Evolutionary conservation across 2,329 filamentous ascomycete genomes (phyloP).

Genomic region (Colletotrichum filicis): DNA sequence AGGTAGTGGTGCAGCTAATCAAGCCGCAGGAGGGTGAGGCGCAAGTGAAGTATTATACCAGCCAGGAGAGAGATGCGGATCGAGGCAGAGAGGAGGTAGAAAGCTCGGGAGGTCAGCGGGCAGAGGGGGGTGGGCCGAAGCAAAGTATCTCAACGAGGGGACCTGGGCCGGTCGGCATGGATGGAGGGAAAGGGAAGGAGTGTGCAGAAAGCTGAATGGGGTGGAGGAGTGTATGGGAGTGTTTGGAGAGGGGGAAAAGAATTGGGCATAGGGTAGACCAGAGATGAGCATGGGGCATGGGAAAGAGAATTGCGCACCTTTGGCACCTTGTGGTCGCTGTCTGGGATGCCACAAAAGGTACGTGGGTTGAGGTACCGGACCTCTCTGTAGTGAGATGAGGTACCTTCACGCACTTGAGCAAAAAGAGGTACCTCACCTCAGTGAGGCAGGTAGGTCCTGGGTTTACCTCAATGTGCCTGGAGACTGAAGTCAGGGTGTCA

Average conservation of each 20-base stretch:
- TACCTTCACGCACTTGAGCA: neutral
- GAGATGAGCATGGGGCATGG: slow-evolving; percentile 25
- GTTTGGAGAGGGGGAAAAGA: slow-evolving; percentile 17
- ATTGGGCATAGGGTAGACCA: slow-evolving; percentile 12
- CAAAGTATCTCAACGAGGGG: slow-evolving; percentile 16
- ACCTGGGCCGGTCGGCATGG: slow-evolving; percentile 14
- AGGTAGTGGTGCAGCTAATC: neutral
- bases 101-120: slow-evolving; percentile 33
- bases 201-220: slow-evolving; percentile 9
- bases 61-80: neutral
- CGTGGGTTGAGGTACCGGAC: slow-evolving; percentile 30
- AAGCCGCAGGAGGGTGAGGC: slow-evolving; percentile 15
- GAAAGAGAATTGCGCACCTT: slow-evolving; percentile 36
- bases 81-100: neutral
- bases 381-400: neutral
- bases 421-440: too few relatives aligned
- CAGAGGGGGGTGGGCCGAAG: slow-evolving; percentile 27
- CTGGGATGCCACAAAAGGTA: slow-evolving; percentile 28
- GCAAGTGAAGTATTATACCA: slow-evolving; percentile 32
- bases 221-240: slow-evolving; percentile 25
- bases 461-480: neutral
- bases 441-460: neutral
- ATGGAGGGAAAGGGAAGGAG: neutral
- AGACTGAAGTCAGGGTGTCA: neutral
- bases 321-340: slow-evolving; percentile 10